A percentile compares a stretch with the other conserved stretches of the same genome.
These are phyloP conservation scores for Clonostachys chloroleuca DNA, from an alignment of 2,329 filamentous ascomycete genomes.

Conservation along the genomic window DNA sequence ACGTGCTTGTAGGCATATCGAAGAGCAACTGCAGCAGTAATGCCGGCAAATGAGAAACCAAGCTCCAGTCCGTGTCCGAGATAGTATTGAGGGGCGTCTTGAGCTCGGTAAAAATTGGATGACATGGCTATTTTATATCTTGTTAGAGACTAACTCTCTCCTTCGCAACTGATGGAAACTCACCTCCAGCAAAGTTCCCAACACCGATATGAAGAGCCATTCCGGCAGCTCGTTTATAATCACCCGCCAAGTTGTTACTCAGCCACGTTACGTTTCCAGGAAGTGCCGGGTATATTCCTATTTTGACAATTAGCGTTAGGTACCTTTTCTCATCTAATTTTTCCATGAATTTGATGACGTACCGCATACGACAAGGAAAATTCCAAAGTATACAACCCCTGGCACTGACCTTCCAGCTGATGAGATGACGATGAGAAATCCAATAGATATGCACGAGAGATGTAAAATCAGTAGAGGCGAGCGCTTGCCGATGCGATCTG, in stretches of 20 bases:
- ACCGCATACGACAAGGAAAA: no score
- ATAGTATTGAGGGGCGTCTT: conserved; percentile 41
- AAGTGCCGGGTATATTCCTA: conserved; percentile 74
- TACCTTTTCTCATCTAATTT: no score
- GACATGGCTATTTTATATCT: conserved; percentile 47
- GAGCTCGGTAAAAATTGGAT: conserved; percentile 63
- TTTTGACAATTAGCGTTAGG: no score
- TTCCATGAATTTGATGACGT: no score
- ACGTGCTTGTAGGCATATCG: conserved; percentile 48
- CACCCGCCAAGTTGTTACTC: conserved; percentile 69
- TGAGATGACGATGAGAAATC: no score
- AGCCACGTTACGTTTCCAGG: conserved; percentile 77
- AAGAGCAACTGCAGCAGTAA: conserved; percentile 36
- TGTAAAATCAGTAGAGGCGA: no score
- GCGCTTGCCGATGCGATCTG: conserved; percentile 48
- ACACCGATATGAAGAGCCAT: conserved; percentile 62
- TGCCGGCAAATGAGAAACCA: conserved; percentile 38
- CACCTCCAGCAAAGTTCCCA: conserved; percentile 47
- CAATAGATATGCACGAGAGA: no score
- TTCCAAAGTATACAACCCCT: no score
- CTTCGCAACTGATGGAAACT: no score
- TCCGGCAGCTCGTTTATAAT: conserved; percentile 59
- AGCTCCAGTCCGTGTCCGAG: conserved; percentile 47
- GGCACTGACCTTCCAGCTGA: no score
- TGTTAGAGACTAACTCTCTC: no score